Evolutionary conservation across 202 grass and related monocot species (phyloP).

Genomic region (Setaria italica): DNA sequence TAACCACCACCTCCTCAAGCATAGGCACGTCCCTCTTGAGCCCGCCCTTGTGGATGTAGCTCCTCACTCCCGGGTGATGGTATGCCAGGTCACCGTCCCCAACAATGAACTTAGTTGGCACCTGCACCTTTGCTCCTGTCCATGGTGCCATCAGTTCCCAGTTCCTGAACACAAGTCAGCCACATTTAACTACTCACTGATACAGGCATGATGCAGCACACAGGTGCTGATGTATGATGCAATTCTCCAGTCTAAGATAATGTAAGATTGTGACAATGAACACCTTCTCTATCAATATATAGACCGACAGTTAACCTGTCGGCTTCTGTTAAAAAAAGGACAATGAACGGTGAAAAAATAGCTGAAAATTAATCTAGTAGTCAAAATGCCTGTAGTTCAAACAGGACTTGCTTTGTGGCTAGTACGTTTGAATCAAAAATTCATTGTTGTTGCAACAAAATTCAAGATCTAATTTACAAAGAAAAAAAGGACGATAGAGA

Average conservation of each 20-base stretch:
- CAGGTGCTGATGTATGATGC: background rate
- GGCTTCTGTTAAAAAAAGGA: background rate
- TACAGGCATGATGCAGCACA: background rate
- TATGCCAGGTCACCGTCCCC: conserved; percentile 73
- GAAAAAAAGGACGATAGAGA: background rate
- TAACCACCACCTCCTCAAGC: conserved; percentile 76
- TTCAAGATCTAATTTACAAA: background rate
- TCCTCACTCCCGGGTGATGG: conserved; percentile 66
- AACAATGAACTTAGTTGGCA: conserved; percentile 80
- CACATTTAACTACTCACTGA: background rate
- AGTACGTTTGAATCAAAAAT: background rate
- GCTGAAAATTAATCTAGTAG: background rate
- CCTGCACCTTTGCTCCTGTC: conserved; percentile 63
- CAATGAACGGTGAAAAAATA: background rate
- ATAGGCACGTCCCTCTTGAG: conserved; percentile 71
- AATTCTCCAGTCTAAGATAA: background rate
- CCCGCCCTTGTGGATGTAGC: conserved; percentile 78
- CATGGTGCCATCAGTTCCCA: conserved; percentile 84
- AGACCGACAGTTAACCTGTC: too few species aligned
- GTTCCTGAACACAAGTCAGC: conserved; percentile 50
- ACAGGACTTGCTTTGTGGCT: background rate
- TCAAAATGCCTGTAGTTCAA: background rate
- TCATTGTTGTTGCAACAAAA: background rate
- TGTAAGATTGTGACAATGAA: background rate
- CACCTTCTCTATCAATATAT: too few species aligned